Percentiles rank a stretch among this genome's conserved stretches.
phyloP scores from a whole-genome alignment of 345 rosid species.

The Balakata baccata region DNA sequence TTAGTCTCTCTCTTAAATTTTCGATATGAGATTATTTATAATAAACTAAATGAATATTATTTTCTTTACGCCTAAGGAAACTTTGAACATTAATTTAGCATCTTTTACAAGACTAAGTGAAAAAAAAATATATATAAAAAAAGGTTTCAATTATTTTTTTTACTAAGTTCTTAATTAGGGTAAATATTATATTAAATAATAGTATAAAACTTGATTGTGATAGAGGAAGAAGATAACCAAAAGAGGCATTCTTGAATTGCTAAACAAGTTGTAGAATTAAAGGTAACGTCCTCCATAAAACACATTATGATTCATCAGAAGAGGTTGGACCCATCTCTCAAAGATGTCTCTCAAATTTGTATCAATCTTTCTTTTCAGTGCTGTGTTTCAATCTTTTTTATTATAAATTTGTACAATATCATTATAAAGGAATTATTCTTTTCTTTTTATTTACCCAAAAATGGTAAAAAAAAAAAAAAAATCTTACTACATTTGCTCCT shows the following conservation, averaged over 20 bases:
- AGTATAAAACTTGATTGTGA: no score
- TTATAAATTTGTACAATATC: slow-evolving; percentile 9
- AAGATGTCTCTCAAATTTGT: slow-evolving; percentile 27
- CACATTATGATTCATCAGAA: slow-evolving; percentile 20
- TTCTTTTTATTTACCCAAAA: slow-evolving; percentile 8
- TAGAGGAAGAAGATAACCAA: no score
- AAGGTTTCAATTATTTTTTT: neutral
- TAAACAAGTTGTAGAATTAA: slow-evolving; percentile 3
- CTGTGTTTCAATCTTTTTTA: slow-evolving; percentile 27
- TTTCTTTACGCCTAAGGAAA: no score
- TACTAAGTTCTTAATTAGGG: neutral
- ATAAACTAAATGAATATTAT: no score
- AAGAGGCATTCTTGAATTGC: neutral
- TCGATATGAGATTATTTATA: no score
- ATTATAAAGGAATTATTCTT: slow-evolving; percentile 9
- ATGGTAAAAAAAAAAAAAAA: neutral
- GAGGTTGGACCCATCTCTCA: slow-evolving; percentile 17
- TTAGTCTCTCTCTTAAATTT: no score
- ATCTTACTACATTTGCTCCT: neutral
- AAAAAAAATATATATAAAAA: neutral
- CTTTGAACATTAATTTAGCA: neutral
- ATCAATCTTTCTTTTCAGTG: slow-evolving; percentile 37
- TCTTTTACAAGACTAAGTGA: neutral
- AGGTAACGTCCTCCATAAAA: neutral
- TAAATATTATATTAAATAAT: no score